Evolutionary conservation across 1,284 basidiomycete genomes (phyloP), one percentile per base, ranked within the genome.

Genomic region (Ganoderma lingzhi): DNA sequence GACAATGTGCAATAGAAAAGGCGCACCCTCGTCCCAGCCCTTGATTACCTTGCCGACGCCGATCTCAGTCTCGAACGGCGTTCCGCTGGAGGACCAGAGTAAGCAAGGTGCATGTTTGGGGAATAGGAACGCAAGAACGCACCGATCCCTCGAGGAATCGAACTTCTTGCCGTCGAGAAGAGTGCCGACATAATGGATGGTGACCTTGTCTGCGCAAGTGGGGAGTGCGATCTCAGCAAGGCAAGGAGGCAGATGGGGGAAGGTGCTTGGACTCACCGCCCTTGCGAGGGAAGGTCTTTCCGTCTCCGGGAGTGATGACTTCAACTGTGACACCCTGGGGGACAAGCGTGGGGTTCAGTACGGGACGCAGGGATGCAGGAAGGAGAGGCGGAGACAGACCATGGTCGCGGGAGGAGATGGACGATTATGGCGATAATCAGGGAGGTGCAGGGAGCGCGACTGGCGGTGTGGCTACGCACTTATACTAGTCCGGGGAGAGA

Each of bases 21-120:
- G 82, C 85, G 78, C 77, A 93, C 95, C 94, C 82, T 96, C 94
- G 78, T 97, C 95, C 95, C 95, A 97, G 55, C 95, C 95, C 80
- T 87, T 91, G 83, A 96, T 96, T 66, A 96, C 94, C 79, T 90
- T 90, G 45, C 92, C 92, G 59, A 90, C 84, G 66, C 93, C 94
- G 74, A 97, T 96, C 77, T 86, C 79, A 30, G 93, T 95, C 76
- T 84, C 79, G 81, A 96, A 96, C 2, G 94, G 89, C 0, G 12
- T 10, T 0, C 82, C 81, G 63, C 92, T 93, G 71, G 6, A 42
- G 42, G 42, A 39, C 32, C 10, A 6, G 30, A n/a, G 12, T 64
- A 58, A 59, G 67, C 44, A 53, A 48, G n/a, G 15, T 28, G 37
- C 37, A 59, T 28, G 62, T 14, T 51, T 35, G 64, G 58, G 32